Percentiles rank a stretch among this genome's conserved stretches.
phyloP scores from a whole-genome alignment of 1,139 yeast genomes.

The Trichomonascaceae sp. region DNA sequence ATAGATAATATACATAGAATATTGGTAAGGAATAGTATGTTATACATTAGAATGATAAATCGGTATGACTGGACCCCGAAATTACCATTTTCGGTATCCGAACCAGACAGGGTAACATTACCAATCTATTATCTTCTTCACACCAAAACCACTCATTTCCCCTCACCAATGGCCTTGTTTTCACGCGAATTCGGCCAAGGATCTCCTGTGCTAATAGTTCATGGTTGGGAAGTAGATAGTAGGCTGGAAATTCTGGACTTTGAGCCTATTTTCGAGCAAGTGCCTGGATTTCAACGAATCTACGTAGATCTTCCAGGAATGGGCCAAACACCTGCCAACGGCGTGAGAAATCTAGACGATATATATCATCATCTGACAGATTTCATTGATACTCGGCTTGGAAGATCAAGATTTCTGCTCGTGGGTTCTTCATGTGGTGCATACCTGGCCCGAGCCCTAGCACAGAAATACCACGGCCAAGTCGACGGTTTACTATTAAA shows the following conservation, averaged over 20 bases:
- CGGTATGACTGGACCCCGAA: no score
- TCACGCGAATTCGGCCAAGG: background rate
- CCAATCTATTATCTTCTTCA: no score
- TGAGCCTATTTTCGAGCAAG: background rate
- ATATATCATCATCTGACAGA: background rate
- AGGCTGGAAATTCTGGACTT: background rate
- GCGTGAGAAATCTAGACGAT: background rate
- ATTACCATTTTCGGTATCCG: no score
- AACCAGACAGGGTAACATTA: no score
- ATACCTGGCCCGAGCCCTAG: background rate
- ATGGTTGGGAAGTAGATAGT: background rate
- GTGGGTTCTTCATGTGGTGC: background rate
- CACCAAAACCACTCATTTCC: no score
- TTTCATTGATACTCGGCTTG: background rate
- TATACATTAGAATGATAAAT: no score
- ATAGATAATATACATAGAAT: no score
- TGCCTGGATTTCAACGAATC: background rate
- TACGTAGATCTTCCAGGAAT: background rate
- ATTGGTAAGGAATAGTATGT: no score
- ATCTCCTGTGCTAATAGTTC: background rate
- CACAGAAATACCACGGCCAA: background rate
- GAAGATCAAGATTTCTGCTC: background rate
- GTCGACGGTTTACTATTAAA: background rate
- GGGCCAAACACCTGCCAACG: background rate
- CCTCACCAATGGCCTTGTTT: no score